phyloP scores from a whole-genome alignment of 2,329 filamentous ascomycete species.

The Neopestalotiopsis rosae region DNA sequence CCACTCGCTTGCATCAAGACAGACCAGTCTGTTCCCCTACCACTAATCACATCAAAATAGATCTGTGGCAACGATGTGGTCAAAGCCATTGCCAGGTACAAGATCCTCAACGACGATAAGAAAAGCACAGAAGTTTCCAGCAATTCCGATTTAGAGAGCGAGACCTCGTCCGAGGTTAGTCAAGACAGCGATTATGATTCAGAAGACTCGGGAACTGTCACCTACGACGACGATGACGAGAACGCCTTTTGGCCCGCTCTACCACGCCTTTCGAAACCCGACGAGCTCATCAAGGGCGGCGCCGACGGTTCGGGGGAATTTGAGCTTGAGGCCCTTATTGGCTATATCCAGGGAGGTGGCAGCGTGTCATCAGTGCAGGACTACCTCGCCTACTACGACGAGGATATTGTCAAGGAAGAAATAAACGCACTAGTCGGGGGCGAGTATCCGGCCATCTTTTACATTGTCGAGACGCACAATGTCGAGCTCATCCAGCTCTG shows the following conservation, averaged over 20 bases:
- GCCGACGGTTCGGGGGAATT: conserved; percentile 2
- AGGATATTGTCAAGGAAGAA: background rate
- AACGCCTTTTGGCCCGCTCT: background rate
- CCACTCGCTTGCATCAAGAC: no score
- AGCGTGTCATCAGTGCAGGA: conserved; percentile 5
- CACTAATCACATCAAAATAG: background rate
- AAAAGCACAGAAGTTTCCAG: background rate
- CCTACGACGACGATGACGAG: background rate
- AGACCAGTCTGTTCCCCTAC: no score
- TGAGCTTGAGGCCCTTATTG: conserved; percentile 2
- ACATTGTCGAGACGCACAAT: conserved; percentile 26
- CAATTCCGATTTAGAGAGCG: background rate
- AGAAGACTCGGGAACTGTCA: background rate
- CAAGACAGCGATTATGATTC: background rate
- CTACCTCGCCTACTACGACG: conserved; percentile 21
- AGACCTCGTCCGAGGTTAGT: background rate
- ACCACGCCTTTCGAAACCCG: background rate
- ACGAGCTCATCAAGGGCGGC: background rate
- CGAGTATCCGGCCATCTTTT: conserved; percentile 29
- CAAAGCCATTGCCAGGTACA: background rate
- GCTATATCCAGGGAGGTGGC: conserved; percentile 12
- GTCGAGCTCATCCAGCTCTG: conserved; percentile 25
- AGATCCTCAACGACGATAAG: background rate
- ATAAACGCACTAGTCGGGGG: conserved; percentile 24
- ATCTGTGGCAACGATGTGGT: background rate